Conservation (phyloP, 345 rosid species). For the Mallotus nudiflorus region DNA sequence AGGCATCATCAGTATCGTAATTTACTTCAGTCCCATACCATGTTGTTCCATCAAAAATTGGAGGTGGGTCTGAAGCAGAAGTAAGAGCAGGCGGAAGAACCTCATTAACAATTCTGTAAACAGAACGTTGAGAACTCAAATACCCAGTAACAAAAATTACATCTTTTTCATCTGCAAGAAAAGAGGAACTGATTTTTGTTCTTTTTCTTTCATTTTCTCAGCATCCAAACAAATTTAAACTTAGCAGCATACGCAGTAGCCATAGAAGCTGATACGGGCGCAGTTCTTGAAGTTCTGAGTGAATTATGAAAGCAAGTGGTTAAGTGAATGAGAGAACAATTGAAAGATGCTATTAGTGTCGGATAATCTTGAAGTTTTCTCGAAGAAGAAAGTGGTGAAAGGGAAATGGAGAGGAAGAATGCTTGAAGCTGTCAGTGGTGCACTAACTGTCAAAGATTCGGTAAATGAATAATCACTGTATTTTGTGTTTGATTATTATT, state of each 20-base stretch:
- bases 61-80: conserved; percentile 64
- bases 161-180: not conserved
- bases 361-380: not conserved
- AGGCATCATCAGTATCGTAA: too few relatives aligned
- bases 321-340: conserved; percentile 4
- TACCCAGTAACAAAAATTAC: not conserved
- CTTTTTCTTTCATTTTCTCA: not conserved
- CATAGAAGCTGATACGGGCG: conserved; percentile 22
- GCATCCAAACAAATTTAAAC: not conserved
- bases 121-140: not conserved
- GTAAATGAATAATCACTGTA: too few relatives aligned
- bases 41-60: conserved; percentile 74
- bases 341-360: not conserved
- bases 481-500: too few relatives aligned
- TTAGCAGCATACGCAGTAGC: conserved; percentile 24
- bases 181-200: too few relatives aligned
- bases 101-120: conserved; percentile 42
- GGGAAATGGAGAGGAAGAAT: not conserved
- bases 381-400: not conserved
- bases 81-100: conserved; percentile 59
- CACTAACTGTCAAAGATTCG: not conserved
- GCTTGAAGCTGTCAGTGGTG: conserved; percentile 16
- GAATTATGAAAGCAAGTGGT: not conserved
- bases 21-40: conserved; percentile 44
- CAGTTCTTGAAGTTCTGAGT: conserved; percentile 7